Conservation (phyloP, 805 yeast species). For the Sugiyamaella valdiviana region DNA sequence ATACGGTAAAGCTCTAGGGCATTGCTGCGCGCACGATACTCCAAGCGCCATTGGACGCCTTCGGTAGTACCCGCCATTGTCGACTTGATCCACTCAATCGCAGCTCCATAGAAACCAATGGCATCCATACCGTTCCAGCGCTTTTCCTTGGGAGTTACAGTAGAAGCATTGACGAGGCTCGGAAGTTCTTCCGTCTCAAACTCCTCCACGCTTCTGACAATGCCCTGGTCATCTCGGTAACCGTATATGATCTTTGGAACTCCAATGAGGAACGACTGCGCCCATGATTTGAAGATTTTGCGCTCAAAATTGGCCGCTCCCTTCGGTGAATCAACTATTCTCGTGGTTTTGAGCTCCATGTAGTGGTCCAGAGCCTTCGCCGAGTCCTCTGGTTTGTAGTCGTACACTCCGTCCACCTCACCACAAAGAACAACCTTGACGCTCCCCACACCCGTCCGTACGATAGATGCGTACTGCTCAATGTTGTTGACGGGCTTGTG, state of each 20-base stretch:
- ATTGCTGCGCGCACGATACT: neutral
- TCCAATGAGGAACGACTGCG: conserved; percentile 86
- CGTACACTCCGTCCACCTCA: conserved; percentile 88
- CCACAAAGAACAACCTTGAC: conserved; percentile 69
- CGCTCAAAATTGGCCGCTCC: conserved; percentile 64
- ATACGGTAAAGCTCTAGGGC: neutral
- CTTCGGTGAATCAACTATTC: conserved; percentile 47
- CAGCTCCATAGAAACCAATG: conserved; percentile 79
- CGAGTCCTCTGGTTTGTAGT: conserved; percentile 51
- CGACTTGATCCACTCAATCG: conserved; percentile 66
- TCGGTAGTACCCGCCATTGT: neutral
- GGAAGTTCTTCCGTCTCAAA: conserved; percentile 78
- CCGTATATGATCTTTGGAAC: conserved; percentile 78
- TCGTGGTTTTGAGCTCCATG: conserved; percentile 74
- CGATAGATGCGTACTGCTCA: conserved; percentile 76
- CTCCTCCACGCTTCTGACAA: conserved; percentile 65
- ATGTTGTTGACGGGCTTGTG: conserved; percentile 58
- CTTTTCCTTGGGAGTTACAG: conserved; percentile 12
- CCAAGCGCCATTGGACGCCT: neutral
- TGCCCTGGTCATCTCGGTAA: conserved; percentile 66
- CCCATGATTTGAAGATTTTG: conserved; percentile 80
- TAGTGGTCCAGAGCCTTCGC: conserved; percentile 59
- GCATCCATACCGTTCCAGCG: conserved; percentile 67
- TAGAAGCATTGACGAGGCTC: conserved; percentile 21
- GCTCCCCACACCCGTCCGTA: conserved; percentile 76